Evolutionary conservation across 768 basidiomycete species (phyloP).

Genomic region (Phaeotremella fagi): DNA sequence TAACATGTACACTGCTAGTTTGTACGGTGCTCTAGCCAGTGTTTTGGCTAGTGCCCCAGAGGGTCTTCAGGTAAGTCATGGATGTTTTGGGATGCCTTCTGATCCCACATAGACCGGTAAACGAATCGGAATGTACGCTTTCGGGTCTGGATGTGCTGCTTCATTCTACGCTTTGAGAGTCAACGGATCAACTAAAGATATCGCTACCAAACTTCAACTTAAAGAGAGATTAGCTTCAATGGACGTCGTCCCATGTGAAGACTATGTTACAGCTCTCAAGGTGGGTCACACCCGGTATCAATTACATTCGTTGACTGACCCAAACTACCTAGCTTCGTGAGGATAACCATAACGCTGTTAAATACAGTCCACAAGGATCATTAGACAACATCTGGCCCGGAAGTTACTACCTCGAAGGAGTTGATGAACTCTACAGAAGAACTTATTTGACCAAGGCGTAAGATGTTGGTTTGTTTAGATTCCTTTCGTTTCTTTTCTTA

Average conservation of each 20-base stretch:
- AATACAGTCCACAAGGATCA: slow-evolving; percentile 78
- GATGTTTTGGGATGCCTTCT: neutral
- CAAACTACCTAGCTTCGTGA: slow-evolving; percentile 70
- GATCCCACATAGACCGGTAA: slow-evolving; percentile 54
- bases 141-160: slow-evolving; percentile 90
- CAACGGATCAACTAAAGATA: slow-evolving; percentile 79
- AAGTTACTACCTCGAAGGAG: slow-evolving; percentile 81
- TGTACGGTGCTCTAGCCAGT: slow-evolving; percentile 90
- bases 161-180: slow-evolving; percentile 84
- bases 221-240: slow-evolving; percentile 69
- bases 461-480: too few relatives aligned
- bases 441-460: slow-evolving; percentile 56
- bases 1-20: slow-evolving; percentile 97
- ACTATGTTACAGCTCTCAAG: slow-evolving; percentile 75
- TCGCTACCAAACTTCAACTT: slow-evolving; percentile 76
- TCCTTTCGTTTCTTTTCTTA: too few relatives aligned
- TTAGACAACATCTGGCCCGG: slow-evolving; percentile 92
- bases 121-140: slow-evolving; percentile 91
- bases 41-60: slow-evolving; percentile 71
- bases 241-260: slow-evolving; percentile 86
- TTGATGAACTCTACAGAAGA: slow-evolving; percentile 86
- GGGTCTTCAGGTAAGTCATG: slow-evolving; percentile 51
- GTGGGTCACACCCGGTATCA: too few relatives aligned
- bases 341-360: slow-evolving; percentile 85
- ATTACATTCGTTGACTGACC: too few relatives aligned